phyloP scores from a whole-genome alignment of 2,329 filamentous ascomycete genomes.

The Waltergamsia citrina region DNA sequence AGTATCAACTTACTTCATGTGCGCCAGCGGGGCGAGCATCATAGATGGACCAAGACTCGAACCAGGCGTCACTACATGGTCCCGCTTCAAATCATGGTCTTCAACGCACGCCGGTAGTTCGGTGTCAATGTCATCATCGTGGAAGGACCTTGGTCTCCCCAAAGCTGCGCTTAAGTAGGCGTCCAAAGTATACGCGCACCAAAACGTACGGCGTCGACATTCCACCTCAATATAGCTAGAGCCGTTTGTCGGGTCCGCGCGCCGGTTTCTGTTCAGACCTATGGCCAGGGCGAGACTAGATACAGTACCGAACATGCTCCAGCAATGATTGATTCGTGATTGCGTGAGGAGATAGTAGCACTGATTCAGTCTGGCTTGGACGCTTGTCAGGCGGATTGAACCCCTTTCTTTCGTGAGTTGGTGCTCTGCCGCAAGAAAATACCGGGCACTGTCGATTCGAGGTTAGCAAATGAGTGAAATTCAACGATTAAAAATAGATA shows the following conservation, averaged over 20 bases:
- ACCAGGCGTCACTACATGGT: neutral
- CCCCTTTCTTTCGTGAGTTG: constrained; percentile 28
- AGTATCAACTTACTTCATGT: constrained; percentile 20
- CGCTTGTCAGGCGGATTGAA: constrained; percentile 24
- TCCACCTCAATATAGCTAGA: constrained; percentile 23
- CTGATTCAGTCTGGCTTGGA: constrained; percentile 30
- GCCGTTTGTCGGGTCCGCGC: constrained; percentile 2
- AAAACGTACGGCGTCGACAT: constrained; percentile 41
- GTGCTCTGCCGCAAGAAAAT: constrained; percentile 24
- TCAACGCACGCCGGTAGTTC: constrained; percentile 44
- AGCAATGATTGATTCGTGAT: constrained; percentile 37
- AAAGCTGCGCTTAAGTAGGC: constrained; percentile 55
- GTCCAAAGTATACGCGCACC: constrained; percentile 55
- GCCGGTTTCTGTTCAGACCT: constrained; percentile 23
- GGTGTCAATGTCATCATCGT: constrained; percentile 57
- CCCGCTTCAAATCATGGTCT: constrained; percentile 30
- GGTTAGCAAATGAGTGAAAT: neutral
- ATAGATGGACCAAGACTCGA: constrained; percentile 8
- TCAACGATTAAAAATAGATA: neutral
- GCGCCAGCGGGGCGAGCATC: constrained; percentile 21
- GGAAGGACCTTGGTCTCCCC: constrained; percentile 50
- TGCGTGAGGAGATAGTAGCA: constrained; percentile 33
- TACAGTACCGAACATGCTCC: constrained; percentile 33
- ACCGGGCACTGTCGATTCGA: constrained; percentile 13
- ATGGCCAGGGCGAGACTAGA: constrained; percentile 27